Evolutionary conservation across 2,329 filamentous ascomycete species (phyloP), one percentile per base, ranked within the genome.

Genomic region (Epichloe gansuensis): DNA sequence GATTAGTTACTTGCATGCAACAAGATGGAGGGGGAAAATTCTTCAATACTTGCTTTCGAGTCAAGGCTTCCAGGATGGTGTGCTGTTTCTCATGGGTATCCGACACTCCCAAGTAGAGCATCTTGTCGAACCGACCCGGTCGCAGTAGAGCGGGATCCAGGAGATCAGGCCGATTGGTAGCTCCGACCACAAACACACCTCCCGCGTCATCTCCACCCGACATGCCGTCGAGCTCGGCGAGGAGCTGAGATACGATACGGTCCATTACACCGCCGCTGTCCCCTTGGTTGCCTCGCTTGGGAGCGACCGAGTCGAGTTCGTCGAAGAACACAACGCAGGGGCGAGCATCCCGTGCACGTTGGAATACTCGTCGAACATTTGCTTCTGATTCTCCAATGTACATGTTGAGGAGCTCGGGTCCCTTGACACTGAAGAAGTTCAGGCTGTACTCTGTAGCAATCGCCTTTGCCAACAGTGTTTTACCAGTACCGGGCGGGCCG

Each of bases 221-320:
- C 93, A 98, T 98, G 50, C 93, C 93, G 65, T 98, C 93, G 23
- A 98, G 75, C 70, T 98, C 93, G 0, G 93, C 93, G 11, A 98
- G 79, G 45, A 98, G 74, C 72, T 97, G 93, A 55, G 86, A 93
- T 50, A 98, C 91, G 59, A 97, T 97, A 52, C 93, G 83, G 67
- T 97, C 93, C 91, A 97, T 97, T 52, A 97, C 93, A 64, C 93
- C 93, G 53, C 93, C 91, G 57, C 89, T 95, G 63, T 97, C 93
- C 48, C 93, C 93, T 68, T 97, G 91, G 63, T 97, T 97, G 39
- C 93, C 93, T 69, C 93, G 80, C 73, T 97, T 97, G 0, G 93
- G 93, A 4, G 93, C 91, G 2, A 97, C 91, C 0, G 88, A 93
- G 67, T 95, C 90, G 59, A 95, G 67, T 67, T 95, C 90, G 63